Evolutionary conservation across 2,329 filamentous ascomycete genomes (phyloP).

Genomic region (Colletotrichum lindemuthianum): DNA sequence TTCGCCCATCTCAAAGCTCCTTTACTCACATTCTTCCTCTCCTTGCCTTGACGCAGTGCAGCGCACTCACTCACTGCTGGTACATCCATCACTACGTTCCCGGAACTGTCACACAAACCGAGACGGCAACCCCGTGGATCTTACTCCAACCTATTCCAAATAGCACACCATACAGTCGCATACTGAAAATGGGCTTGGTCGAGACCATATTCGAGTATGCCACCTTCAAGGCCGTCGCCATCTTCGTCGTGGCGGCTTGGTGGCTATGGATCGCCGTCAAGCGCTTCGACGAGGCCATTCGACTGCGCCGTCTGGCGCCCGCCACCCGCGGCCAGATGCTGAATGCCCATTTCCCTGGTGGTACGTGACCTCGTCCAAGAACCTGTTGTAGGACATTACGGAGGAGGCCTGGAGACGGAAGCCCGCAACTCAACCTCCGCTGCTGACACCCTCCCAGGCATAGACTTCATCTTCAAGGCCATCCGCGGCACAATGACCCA

Average conservation of each 20-base stretch:
- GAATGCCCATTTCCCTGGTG: conserved; percentile 53
- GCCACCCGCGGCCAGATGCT: conserved; percentile 54
- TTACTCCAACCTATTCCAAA: neutral
- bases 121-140: too few species aligned
- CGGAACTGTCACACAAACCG: too few species aligned
- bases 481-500: conserved; percentile 63
- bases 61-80: too few species aligned
- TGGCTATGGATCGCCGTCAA: conserved; percentile 49
- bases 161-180: neutral
- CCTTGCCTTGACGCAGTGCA: too few species aligned
- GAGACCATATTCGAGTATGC: conserved; percentile 57
- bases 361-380: conserved; percentile 46
- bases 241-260: conserved; percentile 50
- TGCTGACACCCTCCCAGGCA: conserved; percentile 49
- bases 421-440: neutral
- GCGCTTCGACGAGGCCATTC: conserved; percentile 53
- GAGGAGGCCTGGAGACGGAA: neutral
- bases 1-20: too few species aligned
- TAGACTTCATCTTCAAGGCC: conserved; percentile 72
- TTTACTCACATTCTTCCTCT: too few species aligned
- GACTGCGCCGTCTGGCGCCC: conserved; percentile 52
- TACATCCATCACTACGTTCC: too few species aligned
- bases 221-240: conserved; percentile 52
- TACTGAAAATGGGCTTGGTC: conserved; percentile 58
- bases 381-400: neutral